Base-by-base conservation (phyloP, 2,329 filamentous ascomycete species). In the Xenoacremonium recifei region DNA sequence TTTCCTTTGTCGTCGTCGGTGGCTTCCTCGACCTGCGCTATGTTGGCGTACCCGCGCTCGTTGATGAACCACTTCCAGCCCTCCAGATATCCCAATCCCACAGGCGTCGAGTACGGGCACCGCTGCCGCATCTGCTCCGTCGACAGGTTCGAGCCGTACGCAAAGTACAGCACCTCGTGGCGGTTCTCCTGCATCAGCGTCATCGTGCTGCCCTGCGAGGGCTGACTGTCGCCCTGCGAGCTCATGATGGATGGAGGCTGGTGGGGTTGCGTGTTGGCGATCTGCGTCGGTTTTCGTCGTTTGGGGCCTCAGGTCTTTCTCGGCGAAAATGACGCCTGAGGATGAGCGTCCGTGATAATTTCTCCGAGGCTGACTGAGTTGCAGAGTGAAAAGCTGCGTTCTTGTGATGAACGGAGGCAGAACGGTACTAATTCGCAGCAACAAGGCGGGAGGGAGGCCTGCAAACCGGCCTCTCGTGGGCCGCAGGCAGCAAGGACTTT, bases 121-220 rank as follows among this genome's bases (percentile, higher is more conserved):
- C 84, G 80, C 34, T 60, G 51, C 4, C 53, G 53, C 85, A 89
- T 88, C 63, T 87, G 84, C 20, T 71, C 63, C 1, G 73, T 73
- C 60, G 81, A 85, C 44, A 88, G 73, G 61, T 88, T 88, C 59
- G 77, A 82, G 48, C 84, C 85, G 63, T 85, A 88, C 54, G 78
- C 85, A 58, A 88, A 87, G 69, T 87, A 87, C 49, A 80, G 62
- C 37, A 67, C 53, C 47, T 68, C 65, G 36, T 58, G 58, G 11
- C 58, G 53, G 40, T 61, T 55, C 27, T 66, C 62, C 21, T 62
- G 60, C 42, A 68, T 60, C 15, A 64, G 30, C 18, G 65, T 67
- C 52, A 62, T 58, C 45, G 50, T 48, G 50, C 61, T 65, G 50
- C 61, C 63, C 48, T 67, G 64, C 17, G 64, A 66, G 41, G 47